These are phyloP conservation scores for Lithocarpus polystachyus DNA, from an alignment of 306 rosid genomes.

Conservation along the genomic window DNA sequence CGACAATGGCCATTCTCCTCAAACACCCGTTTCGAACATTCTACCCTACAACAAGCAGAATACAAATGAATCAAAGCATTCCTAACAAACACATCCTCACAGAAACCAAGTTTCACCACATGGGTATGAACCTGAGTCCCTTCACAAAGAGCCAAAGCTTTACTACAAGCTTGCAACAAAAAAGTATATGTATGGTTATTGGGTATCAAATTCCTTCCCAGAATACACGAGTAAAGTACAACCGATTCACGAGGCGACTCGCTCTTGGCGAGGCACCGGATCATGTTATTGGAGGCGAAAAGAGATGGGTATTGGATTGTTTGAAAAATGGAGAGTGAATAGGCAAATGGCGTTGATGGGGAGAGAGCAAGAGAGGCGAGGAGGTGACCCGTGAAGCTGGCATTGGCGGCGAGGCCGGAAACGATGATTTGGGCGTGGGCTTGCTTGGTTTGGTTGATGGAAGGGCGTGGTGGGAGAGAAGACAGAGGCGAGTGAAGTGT, in stretches of 20 bases:
- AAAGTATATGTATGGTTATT: constrained; percentile 74
- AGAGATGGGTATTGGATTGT: constrained; percentile 35
- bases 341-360: constrained; percentile 24
- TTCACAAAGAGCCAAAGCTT: constrained; percentile 33
- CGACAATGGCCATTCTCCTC: constrained; percentile 38
- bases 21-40: constrained; percentile 46
- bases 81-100: constrained; percentile 44
- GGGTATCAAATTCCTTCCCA: constrained; percentile 35
- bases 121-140: constrained; percentile 58
- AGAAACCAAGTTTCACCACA: constrained; percentile 52
- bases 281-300: constrained; percentile 63
- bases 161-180: constrained; percentile 55
- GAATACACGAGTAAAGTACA: constrained; percentile 40
- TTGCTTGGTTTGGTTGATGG: constrained; percentile 53
- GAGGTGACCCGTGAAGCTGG: constrained; percentile 43
- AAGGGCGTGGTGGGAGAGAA: constrained; percentile 37
- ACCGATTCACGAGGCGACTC: constrained; percentile 36
- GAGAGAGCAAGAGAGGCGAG: constrained; percentile 47
- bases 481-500: neutral
- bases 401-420: constrained; percentile 30
- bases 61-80: constrained; percentile 67
- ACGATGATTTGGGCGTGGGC: constrained; percentile 54
- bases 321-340: constrained; percentile 43
- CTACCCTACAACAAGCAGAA: constrained; percentile 34
- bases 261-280: constrained; percentile 58